Percentiles rank a stretch among this genome's conserved stretches.
Evolutionary conservation across 2,329 filamentous ascomycete species (phyloP).

Genomic region (Sphaerulina musiva): DNA sequence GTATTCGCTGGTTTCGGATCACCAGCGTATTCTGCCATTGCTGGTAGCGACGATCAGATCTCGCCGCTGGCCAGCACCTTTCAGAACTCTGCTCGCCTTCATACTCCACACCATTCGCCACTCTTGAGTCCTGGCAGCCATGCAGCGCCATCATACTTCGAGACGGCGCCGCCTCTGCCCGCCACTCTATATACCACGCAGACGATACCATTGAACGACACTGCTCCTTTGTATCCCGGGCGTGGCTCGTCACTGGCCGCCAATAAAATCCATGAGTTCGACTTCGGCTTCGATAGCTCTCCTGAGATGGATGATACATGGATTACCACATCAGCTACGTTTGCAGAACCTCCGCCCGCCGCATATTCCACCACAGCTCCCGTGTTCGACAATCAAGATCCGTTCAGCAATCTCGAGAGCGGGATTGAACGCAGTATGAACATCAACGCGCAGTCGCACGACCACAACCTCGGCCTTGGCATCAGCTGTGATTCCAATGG

Average conservation of each 20-base stretch:
- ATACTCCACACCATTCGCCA: conserved; percentile 29
- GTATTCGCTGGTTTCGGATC: conserved; percentile 31
- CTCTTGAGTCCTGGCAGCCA: conserved; percentile 21
- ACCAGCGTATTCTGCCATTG: conserved; percentile 18
- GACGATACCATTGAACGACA: conserved; percentile 28
- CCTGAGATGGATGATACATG: conserved; percentile 18
- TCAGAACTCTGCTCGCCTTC: conserved; percentile 28
- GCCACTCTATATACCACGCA: conserved; percentile 21
- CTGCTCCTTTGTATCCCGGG: conserved; percentile 27
- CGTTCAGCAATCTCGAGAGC: conserved; percentile 19
- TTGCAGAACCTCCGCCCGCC: conserved; percentile 13
- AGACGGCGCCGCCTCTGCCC: conserved; percentile 16
- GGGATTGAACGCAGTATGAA: conserved; percentile 7
- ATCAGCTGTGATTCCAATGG: conserved; percentile 32
- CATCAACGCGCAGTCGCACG: conserved; percentile 10
- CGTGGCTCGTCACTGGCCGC: conserved; percentile 21
- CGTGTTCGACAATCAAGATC: conserved; percentile 17
- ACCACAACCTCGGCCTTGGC: conserved; percentile 26
- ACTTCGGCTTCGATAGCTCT: conserved; percentile 31
- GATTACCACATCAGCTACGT: conserved; percentile 15
- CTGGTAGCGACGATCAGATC: conserved; percentile 27
- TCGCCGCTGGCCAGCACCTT: conserved; percentile 30
- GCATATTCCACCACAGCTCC: conserved; percentile 15
- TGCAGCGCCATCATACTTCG: conserved; percentile 22
- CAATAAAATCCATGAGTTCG: conserved; percentile 28